Base-by-base conservation (phyloP, 1,284 basidiomycete genomes). In the Tetrapyrgos nigripes region DNA sequence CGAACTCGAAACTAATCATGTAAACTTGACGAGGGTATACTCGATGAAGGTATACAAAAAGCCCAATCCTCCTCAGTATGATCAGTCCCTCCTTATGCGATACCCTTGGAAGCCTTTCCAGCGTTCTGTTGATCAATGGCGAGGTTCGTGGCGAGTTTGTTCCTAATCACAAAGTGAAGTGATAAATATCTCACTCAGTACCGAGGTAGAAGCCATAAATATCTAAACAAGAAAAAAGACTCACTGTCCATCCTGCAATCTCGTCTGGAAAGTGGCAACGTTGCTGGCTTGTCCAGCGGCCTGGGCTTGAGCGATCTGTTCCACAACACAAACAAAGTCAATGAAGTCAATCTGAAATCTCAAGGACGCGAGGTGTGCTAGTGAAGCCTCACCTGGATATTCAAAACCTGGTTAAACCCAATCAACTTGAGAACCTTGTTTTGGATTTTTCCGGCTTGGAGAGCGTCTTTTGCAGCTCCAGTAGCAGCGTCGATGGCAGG, bases 371-470 rank as follows among this genome's bases (percentile, higher is more conserved):
- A 13, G n/a, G 21, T 3, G 17, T 26, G 10, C 13, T 44, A 33
- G 4, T 24, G 28, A 26, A 46, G 5, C 47, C 66, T 23, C 35
- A 73, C 70, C 66, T 79, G 69, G 68, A 80, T 80, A 57, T 77
- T 73, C 17, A 78, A 60, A 35, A 66, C 76, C 64, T 78, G 76
- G 21, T 74, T 68, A 60, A 74, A 71, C 26, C 75, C 80, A 23
- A 77, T 79, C 54, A 83, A 68, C 70, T 83, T 83, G 29, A 83
- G 66, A 28, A 82, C 81, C 72, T 83, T 82, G 74, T 83, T 82
- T 76, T 79, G 76, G 65, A 77, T 81, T 70, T 82, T 82, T 35
- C 81, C 80, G 60, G 70, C 69, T 58, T 76, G 69, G 13, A 83
- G 72, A 19, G 78, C 79, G 45, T 61, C 70, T n/a, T 77, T 76